These are phyloP conservation scores for Phaffomyces thermotolerans DNA, from an alignment of 805 yeast genomes.

Conservation along the genomic window DNA sequence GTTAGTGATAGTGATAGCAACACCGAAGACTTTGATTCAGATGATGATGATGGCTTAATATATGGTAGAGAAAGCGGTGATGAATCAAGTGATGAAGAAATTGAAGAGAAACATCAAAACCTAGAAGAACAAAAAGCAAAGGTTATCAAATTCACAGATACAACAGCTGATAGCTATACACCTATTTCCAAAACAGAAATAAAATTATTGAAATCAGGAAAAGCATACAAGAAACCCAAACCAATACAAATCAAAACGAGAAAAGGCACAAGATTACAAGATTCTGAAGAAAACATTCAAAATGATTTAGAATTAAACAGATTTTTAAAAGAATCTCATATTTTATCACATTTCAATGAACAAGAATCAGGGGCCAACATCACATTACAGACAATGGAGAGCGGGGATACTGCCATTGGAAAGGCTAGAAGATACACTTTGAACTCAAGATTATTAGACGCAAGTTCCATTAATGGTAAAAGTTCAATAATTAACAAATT, in stretches of 20 bases:
- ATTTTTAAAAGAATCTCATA: conserved; percentile 64
- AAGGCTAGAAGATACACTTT: conserved; percentile 60
- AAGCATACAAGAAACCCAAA: conserved; percentile 28
- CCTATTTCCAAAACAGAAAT: conserved; percentile 40
- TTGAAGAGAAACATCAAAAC: conserved; percentile 10
- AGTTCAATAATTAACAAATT: conserved; percentile 28
- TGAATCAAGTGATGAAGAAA: conserved; percentile 11
- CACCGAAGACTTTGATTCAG: conserved; percentile 15
- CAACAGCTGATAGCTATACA: conserved; percentile 21
- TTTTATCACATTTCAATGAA: conserved; percentile 33
- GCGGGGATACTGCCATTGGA: conserved; percentile 40
- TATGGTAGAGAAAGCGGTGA: conserved; percentile 5
- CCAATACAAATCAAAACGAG: conserved; percentile 8
- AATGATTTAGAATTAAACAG: conserved; percentile 71
- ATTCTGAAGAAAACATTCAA: conserved; percentile 47
- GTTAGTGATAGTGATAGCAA: conserved; percentile 11
- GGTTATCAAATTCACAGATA: conserved; percentile 35
- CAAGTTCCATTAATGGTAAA: conserved; percentile 40
- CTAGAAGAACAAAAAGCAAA: conserved; percentile 16
- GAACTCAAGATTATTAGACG: conserved; percentile 45
- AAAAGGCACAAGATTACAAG: conserved; percentile 16
- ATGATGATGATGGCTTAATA: conserved; percentile 3
- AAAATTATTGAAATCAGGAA: conserved; percentile 51
- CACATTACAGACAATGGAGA: conserved; percentile 52
- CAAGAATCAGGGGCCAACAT: conserved; percentile 50